Percentiles rank a stretch among this genome's conserved stretches.
phyloP scores from a whole-genome alignment of 192 early-diverging fungal species.

The Podila epicladia region DNA sequence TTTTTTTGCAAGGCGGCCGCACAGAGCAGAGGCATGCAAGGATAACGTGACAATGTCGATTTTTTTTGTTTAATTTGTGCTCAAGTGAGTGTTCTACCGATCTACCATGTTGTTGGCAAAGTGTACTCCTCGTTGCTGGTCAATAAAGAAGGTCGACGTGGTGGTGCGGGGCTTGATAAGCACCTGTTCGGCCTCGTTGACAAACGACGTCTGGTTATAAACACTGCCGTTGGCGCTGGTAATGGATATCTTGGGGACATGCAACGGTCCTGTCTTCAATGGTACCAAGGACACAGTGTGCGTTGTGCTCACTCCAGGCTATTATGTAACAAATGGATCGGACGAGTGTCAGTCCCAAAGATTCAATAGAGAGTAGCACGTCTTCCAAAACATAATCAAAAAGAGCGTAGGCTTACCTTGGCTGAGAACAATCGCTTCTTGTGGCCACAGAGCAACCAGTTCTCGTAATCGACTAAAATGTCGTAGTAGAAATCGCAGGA shows the following conservation, averaged over 20 bases:
- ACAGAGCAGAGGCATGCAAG: no score
- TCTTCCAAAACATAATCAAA: no score
- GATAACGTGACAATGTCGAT: background rate
- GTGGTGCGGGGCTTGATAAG: slow-evolving; percentile 64
- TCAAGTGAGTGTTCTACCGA: background rate
- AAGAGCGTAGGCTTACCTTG: slow-evolving; percentile 53
- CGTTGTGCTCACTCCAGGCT: slow-evolving; percentile 59
- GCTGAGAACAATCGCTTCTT: slow-evolving; percentile 64
- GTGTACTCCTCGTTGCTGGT: slow-evolving; percentile 64
- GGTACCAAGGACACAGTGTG: slow-evolving; percentile 65
- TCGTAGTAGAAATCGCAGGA: slow-evolving; percentile 64
- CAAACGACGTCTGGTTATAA: slow-evolving; percentile 61
- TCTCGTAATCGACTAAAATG: slow-evolving; percentile 70
- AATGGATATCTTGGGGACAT: slow-evolving; percentile 60
- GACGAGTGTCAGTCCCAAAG: background rate
- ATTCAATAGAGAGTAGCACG: background rate
- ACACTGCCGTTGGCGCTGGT: slow-evolving; percentile 50
- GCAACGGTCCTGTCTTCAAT: slow-evolving; percentile 66
- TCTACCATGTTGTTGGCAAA: slow-evolving; percentile 24
- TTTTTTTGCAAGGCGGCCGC: no score
- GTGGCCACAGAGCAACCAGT: slow-evolving; percentile 74
- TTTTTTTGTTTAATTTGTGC: background rate
- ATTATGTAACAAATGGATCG: background rate
- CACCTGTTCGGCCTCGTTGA: slow-evolving; percentile 68
- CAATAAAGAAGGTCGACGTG: slow-evolving; percentile 68